Base-by-base conservation (phyloP, 1,284 basidiomycete genomes). In the Xanthoconium separans region DNA sequence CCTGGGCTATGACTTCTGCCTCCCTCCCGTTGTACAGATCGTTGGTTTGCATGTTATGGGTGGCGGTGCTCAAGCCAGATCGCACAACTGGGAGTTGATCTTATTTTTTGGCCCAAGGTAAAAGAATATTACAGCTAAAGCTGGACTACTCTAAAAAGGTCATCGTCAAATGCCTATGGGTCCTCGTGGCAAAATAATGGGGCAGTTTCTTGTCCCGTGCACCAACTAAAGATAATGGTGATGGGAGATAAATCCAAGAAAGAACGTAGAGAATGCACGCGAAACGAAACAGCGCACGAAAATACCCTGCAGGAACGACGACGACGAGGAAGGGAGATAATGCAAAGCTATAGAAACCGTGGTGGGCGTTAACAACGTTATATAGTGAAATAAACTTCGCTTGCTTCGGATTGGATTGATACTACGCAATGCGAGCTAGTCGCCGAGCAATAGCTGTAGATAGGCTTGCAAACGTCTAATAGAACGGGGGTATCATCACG, bases 321-420 rank as follows among this genome's bases (percentile, higher is more conserved):
- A 59, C 53, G 42, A 27, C 53, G 58, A 61, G 44, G 59, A 63
- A 53, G 29, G 53, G 50, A 49, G 47, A 43, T 30, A 62, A 48
- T 68, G 66, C 66, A 66, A 62, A 65, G 53, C 58, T 61, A 68
- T 36, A 44, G 54, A 50, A 61, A 60, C 65, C 66, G 51, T 68
- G 48, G 55, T 44, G 18, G 62, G 54, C 65, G 64, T 66, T 55
- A 66, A 68, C 55, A 65, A 61, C 61, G 66, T 70, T 68, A 68
- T 65, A 72, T 68, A 71, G 43, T 69, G 70, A 64, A 68, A 68
- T 72, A 72, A 60, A 61, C 65, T 68, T 64, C 53, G 65, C 61
- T 72, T 66, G 59, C 64, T 69, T 65, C 51, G 47, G 53, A 30
- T 58, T 47, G 57, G 43, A 46, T 55, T 43, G 60, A 63, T 61